Conservation (phyloP, 106 monocot genomes). For the Hemerocallis citrina region DNA sequence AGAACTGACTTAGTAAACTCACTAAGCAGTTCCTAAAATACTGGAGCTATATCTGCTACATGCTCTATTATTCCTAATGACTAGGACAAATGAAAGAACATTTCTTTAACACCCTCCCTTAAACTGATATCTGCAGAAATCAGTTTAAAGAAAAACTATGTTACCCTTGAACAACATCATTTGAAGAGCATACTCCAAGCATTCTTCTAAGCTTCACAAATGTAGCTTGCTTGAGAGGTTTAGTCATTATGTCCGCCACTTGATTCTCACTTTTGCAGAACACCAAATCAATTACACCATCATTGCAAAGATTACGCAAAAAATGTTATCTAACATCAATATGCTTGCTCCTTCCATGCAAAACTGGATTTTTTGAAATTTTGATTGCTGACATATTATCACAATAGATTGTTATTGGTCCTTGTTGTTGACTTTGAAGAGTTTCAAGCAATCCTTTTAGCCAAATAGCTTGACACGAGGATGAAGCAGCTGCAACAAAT, state of each 20-base stretch:
- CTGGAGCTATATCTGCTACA: too few relatives aligned
- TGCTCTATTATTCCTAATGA: too few relatives aligned
- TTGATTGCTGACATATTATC: conserved; percentile 8
- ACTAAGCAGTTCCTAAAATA: too few relatives aligned
- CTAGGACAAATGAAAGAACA: too few relatives aligned
- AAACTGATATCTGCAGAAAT: too few relatives aligned
- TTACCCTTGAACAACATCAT: too few relatives aligned
- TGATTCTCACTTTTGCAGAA: background rate
- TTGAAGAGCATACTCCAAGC: too few relatives aligned
- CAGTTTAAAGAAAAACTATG: too few relatives aligned
- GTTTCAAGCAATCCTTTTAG: background rate
- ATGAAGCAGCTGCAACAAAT: background rate
- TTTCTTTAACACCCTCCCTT: too few relatives aligned
- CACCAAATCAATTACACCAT: background rate
- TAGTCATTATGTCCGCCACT: conserved; percentile 2
- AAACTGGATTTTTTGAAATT: conserved; percentile 6
- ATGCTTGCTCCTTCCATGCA: background rate
- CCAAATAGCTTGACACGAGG: background rate
- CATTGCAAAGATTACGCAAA: background rate
- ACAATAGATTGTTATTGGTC: background rate
- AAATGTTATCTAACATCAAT: conserved; percentile 2
- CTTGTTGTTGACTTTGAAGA: background rate
- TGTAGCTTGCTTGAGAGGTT: conserved; percentile 2
- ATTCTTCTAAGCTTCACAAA: too few relatives aligned
- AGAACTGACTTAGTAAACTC: too few relatives aligned